Base-by-base conservation (phyloP, 1,139 yeast genomes). In the Ashbya aceris region DNA sequence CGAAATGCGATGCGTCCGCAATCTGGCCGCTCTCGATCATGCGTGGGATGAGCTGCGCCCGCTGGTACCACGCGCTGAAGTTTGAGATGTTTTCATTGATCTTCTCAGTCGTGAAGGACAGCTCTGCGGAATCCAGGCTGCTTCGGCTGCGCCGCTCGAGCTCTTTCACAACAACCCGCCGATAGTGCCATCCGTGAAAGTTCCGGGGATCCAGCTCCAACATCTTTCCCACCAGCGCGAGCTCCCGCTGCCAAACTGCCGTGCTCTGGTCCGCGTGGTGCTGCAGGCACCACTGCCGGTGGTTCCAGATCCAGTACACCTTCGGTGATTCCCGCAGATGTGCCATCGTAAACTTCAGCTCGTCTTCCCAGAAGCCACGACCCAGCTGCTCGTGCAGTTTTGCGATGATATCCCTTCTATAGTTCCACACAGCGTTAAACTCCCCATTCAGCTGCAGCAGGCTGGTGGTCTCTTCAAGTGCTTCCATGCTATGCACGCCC, bases 261-360 rank as follows among this genome's bases (percentile, higher is more conserved):
- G 44, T 38, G 2, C 53, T 46, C 4, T 75, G 71, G 1, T 58
- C 54, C 5, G 81, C 77, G 39, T 77, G 67, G 45, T 70, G 67
- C 42, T 73, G 69, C 33, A 91, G 64, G 40, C 85, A 74, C 98
- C 98, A 91, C 14, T 75, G 66, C 28, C 99, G 71, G 60, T 91
- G 97, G 55, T 82, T 83, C 96, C 97, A 91, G 13, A 91, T 80
- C 96, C 97, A 89, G 60, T 91, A 91, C 31, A 89, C 84, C 60
- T 91, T 91, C 2, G 99, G 98, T 50, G 65, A 80, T 45, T 71
- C 63, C 45, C 74, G 75, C 53, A 91, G 65, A 50, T 78, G 73
- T 1, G 64, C 62, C 67, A 82, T 69, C 1, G 79, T 70, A 54
- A 85, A 76, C 30, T 65, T 55, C 40, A 91, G 67, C 52, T 91